phyloP scores from a whole-genome alignment of 2,329 filamentous ascomycete species.

The Trichoderma endophyticum region DNA sequence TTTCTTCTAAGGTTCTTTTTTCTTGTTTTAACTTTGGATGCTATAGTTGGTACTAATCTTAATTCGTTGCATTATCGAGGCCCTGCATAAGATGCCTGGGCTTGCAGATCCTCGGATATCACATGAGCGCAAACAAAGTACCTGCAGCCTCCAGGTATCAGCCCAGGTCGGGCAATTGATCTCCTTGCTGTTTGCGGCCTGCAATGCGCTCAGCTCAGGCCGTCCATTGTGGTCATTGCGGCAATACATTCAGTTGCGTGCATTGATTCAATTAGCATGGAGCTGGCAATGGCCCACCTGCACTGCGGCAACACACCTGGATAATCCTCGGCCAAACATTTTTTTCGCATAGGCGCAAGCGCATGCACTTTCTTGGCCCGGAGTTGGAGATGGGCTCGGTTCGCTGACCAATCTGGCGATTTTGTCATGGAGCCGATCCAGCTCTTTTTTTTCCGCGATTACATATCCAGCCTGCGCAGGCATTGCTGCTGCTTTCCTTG shows the following conservation, averaged over 20 bases:
- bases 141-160: not conserved
- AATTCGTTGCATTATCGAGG: not conserved
- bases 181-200: not conserved
- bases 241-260: not conserved
- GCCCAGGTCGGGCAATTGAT: not conserved
- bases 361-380: not conserved
- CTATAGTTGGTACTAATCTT: not conserved
- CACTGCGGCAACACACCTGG: not conserved
- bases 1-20: not conserved
- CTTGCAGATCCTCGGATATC: not conserved
- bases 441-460: slow-evolving; percentile 14
- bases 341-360: not conserved
- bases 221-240: not conserved
- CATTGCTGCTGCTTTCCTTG: not conserved
- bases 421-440: slow-evolving; percentile 11
- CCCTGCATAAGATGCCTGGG: not conserved
- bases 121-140: not conserved
- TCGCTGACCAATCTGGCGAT: slow-evolving; percentile 21
- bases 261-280: not conserved
- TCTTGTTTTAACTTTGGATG: not conserved
- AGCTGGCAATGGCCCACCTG: not conserved
- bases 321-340: slow-evolving; percentile 2
- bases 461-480: slow-evolving; percentile 4
- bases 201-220: not conserved
- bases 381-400: slow-evolving; percentile 1